Evolutionary conservation across 805 yeast species (phyloP).

Genomic region (Hemisphaericaspora nanyangensis): DNA sequence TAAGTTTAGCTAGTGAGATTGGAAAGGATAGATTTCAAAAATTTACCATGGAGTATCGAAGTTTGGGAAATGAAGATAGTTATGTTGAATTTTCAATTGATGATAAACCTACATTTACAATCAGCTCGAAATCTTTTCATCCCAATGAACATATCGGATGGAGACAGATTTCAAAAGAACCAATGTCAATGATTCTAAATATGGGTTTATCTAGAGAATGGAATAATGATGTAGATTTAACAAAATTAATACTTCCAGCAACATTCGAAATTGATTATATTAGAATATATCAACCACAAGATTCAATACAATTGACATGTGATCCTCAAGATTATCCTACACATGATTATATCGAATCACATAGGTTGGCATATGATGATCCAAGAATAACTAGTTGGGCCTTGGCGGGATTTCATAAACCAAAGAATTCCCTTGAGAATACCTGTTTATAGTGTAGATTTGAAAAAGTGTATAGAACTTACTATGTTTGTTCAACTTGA

Average conservation of each 20-base stretch:
- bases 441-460: background rate
- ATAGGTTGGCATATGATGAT: slow-evolving; percentile 30
- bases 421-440: slow-evolving; percentile 58
- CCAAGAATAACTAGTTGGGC: slow-evolving; percentile 35
- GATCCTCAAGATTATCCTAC: slow-evolving; percentile 39
- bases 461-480: too few species aligned
- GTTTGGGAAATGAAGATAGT: slow-evolving; percentile 22
- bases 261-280: slow-evolving; percentile 36
- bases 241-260: slow-evolving; percentile 31
- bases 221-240: slow-evolving; percentile 36
- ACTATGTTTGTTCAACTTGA: background rate
- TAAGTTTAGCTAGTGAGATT: slow-evolving; percentile 32
- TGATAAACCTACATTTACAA: slow-evolving; percentile 20
- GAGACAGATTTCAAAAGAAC: slow-evolving; percentile 34
- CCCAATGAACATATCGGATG: slow-evolving; percentile 39
- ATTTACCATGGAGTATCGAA: slow-evolving; percentile 33
- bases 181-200: slow-evolving; percentile 36
- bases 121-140: slow-evolving; percentile 30
- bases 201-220: slow-evolving; percentile 39
- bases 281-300: slow-evolving; percentile 37
- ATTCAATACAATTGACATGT: slow-evolving; percentile 26
- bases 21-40: slow-evolving; percentile 21
- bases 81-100: slow-evolving; percentile 34
- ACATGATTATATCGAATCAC: slow-evolving; percentile 29
- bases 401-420: slow-evolving; percentile 46